Base-by-base conservation (phyloP, 2,329 filamentous ascomycete species). In the Venturia asperata region DNA sequence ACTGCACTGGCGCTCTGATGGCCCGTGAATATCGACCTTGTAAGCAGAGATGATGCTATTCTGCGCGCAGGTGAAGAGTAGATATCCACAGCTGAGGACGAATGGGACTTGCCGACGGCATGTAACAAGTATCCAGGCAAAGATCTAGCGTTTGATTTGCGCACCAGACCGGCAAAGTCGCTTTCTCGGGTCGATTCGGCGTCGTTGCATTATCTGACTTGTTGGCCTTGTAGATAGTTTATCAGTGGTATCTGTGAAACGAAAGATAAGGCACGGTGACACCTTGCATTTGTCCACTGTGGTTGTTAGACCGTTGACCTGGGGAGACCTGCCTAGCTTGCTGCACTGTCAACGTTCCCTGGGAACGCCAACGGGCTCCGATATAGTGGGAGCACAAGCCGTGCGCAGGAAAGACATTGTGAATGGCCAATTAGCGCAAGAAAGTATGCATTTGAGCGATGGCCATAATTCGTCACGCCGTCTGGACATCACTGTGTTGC, bases 231-330 rank as follows among this genome's bases (percentile, higher is more conserved):
- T 52, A 43, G 67, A 62, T 64, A 67, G 67, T 73, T 71, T 72
- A 73, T 73, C 72, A 69, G 67, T 68, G 70, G 68, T 66, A 64
- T 64, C 64, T 67, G 71, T 75, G 73, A 70, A 73, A 75, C 73
- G 68, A 58, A 70, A 71, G 74, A 76, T 76, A 76, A 76, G 73
- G 73, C 69, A 68, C 66, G 68, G 67, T 69, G 68, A 69, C 66
- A 67, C 65, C 52, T 65, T 67, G 67, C 66, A 65, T 45, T 55
- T 49, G 61, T 63, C 66, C 61, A 66, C 63, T 68, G 69, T 66
- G 68, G 68, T 70, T 67, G 70, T 15, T 43, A 15, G 21, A 61
- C 60, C 60, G 60, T 43, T 34, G 42, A 61, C 60, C 60, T 61
- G 60, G 60, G 30, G 37, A 42, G 27, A 17, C 21, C 21, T 19